Conservation (phyloP, 2,329 filamentous ascomycete genomes). For the Boeremia lycopersici region DNA sequence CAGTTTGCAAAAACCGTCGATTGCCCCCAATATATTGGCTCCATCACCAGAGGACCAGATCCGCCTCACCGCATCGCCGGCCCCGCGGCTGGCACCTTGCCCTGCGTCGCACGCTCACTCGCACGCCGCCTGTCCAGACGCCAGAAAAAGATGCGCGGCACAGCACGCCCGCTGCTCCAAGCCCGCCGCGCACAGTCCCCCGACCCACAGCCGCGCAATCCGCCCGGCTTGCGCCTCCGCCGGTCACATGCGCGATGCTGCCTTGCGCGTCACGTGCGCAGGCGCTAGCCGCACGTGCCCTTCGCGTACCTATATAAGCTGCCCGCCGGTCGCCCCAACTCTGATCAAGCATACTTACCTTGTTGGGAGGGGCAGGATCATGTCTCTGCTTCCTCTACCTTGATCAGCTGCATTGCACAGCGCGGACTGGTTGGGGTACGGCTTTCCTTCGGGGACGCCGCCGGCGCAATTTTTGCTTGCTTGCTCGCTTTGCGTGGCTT, state of each 20-base stretch:
- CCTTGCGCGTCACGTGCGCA: not conserved
- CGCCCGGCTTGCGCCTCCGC: too few species aligned
- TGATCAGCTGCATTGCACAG: slow-evolving; percentile 47
- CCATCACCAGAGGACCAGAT: slow-evolving; percentile 5
- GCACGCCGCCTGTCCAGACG: too few species aligned
- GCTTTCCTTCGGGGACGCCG: slow-evolving; percentile 45
- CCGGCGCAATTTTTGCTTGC: slow-evolving; percentile 42
- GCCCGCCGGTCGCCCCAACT: not conserved
- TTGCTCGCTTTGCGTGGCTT: slow-evolving; percentile 19
- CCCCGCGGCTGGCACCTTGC: not conserved
- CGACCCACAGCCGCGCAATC: not conserved
- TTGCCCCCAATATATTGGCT: slow-evolving; percentile 14
- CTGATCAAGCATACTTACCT: slow-evolving; percentile 37
- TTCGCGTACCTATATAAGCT: not conserved
- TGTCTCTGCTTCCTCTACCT: slow-evolving; percentile 34
- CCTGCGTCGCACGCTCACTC: not conserved
- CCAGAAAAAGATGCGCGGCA: too few species aligned
- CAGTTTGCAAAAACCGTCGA: slow-evolving; percentile 8
- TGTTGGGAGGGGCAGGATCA: slow-evolving; percentile 43
- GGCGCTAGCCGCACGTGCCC: slow-evolving; percentile 2
- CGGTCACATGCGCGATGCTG: not conserved
- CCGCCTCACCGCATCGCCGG: slow-evolving; percentile 2
- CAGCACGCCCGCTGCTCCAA: too few species aligned
- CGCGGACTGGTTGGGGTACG: slow-evolving; percentile 41
- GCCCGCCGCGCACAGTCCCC: not conserved